Evolutionary conservation across 148 eudicot species (phyloP).

Genomic region (Rheum nobile): DNA sequence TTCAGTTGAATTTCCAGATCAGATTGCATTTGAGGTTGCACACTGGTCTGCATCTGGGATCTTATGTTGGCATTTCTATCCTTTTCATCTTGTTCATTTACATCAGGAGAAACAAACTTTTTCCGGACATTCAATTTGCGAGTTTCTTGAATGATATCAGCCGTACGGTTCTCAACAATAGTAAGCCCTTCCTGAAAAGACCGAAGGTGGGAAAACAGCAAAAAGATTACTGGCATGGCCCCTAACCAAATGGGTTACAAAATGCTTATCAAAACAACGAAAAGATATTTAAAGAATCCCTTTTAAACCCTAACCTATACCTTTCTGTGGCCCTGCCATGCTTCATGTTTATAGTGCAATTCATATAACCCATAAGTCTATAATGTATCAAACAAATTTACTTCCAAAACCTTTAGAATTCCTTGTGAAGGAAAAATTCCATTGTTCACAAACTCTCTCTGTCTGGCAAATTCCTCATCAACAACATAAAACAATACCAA

Average conservation of each 20-base stretch:
- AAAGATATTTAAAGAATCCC: not conserved
- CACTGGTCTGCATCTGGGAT: conserved; percentile 23
- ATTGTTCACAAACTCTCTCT: not conserved
- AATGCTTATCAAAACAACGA: not conserved
- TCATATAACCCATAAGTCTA: not conserved
- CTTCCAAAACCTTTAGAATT: not conserved
- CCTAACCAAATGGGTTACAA: not conserved
- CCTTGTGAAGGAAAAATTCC: not conserved
- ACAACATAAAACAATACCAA: not conserved
- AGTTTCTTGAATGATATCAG: conserved; percentile 81
- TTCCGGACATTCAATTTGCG: conserved; percentile 51
- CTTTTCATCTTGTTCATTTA: conserved; percentile 26
- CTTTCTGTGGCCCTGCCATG: not conserved
- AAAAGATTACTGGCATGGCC: not conserved
- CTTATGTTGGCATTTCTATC: conserved; percentile 18
- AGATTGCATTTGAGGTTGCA: conserved; percentile 33
- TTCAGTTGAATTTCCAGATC: conserved; percentile 71
- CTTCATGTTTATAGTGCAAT: not conserved
- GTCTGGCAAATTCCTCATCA: not conserved
- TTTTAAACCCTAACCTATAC: not conserved
- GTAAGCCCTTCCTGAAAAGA: conserved; percentile 63
- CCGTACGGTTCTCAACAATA: conserved; percentile 68
- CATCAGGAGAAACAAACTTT: conserved; percentile 25
- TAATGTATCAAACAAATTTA: not conserved
- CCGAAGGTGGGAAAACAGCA: not conserved